Evolutionary conservation across 495 filamentous ascomycete genomes (phyloP).

Genomic region (Cairneyella variabilis): DNA sequence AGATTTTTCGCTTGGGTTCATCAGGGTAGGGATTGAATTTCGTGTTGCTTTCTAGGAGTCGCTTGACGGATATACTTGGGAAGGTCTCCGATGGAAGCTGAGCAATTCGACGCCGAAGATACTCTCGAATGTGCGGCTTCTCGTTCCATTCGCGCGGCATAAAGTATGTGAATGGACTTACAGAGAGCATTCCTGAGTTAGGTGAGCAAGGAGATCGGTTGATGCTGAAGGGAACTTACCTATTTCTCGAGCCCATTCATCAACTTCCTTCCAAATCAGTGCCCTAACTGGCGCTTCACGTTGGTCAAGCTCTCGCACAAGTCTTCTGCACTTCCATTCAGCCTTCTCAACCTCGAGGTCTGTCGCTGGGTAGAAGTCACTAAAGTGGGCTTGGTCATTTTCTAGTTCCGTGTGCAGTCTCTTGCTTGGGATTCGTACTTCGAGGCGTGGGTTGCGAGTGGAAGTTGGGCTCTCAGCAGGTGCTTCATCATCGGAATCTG

Average conservation of each 20-base stretch:
- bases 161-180: not conserved
- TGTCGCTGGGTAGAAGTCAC: too few species aligned
- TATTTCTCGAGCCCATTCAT: not conserved
- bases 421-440: too few species aligned
- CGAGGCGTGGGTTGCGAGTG: too few species aligned
- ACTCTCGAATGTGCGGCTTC: not conserved
- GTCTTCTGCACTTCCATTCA: too few species aligned
- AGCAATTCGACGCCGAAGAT: not conserved
- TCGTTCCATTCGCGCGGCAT: not conserved
- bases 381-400: too few species aligned
- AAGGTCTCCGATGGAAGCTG: not conserved
- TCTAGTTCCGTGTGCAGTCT: too few species aligned
- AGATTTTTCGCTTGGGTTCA: not conserved
- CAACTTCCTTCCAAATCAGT: not conserved
- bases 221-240: not conserved
- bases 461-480: too few species aligned
- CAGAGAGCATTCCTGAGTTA: not conserved
- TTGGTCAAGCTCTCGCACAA: too few species aligned
- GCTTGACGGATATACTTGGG: not conserved
- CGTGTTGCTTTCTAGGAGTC: too few species aligned
- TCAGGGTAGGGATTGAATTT: too few species aligned
- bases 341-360: too few species aligned
- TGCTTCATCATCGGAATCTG: too few species aligned
- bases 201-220: not conserved
- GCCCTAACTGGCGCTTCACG: not conserved